A percentile compares a stretch with the other conserved stretches of the same genome.
Conservation (phyloP, 2,329 filamentous ascomycete genomes). For the Claviceps sp. region DNA sequence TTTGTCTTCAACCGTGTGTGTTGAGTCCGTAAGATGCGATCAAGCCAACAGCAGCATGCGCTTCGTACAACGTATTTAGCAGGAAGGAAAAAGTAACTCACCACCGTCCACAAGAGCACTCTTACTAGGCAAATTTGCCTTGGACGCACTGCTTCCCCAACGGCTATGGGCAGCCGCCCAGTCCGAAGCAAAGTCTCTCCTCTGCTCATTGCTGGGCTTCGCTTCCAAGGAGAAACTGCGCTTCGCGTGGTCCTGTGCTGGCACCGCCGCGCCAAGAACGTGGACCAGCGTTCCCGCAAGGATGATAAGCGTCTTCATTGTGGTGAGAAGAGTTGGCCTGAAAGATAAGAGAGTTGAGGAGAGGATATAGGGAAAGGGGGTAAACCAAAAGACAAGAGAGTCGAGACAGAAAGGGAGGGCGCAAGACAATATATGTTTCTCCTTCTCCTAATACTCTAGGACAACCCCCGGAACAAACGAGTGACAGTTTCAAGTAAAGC, state of each 20-base stretch:
- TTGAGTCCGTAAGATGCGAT: no score
- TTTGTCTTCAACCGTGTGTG: background rate
- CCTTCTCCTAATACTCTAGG: background rate
- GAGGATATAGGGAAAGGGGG: background rate
- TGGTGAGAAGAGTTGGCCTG: background rate
- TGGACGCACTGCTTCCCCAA: conserved; percentile 18
- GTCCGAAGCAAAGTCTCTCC: conserved; percentile 20
- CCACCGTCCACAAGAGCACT: conserved; percentile 19
- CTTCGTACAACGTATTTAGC: background rate
- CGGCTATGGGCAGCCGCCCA: conserved; percentile 20
- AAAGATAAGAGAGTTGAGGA: background rate
- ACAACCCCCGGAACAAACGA: background rate
- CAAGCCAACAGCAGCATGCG: no score
- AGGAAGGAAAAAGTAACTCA: conserved; percentile 7
- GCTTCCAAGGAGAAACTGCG: conserved; percentile 18
- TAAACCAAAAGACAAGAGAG: background rate
- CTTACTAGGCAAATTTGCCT: conserved; percentile 7
- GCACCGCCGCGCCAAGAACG: background rate
- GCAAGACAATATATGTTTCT: background rate
- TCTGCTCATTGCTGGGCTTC: conserved; percentile 9
- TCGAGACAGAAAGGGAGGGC: background rate
- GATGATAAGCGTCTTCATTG: background rate
- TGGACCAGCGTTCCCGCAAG: background rate
- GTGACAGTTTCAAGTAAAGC: background rate
- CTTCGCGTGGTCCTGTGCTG: background rate